Evolutionary conservation across 441 rosid genomes (phyloP), one percentile per base, ranked within the genome.

Genomic region (Syzygium malaccense): DNA sequence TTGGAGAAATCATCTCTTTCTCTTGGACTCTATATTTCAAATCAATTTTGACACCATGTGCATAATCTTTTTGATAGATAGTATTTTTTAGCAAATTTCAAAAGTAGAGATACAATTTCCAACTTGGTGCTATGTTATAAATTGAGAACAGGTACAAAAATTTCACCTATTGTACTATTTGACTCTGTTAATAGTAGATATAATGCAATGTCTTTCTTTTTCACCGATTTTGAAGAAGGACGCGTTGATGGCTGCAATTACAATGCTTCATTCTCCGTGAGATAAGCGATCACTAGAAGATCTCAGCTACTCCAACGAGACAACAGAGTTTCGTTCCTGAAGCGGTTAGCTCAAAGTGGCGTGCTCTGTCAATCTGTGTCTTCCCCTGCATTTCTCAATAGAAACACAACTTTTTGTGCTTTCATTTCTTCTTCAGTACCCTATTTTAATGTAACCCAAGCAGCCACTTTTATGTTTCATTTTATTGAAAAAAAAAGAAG

Each of bases 291-390:
- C 14, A 25, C 68, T 60, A 60, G 32, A 60, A 60, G 13, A 60
- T 60, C 18, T 28, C 15, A 60, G 33, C 32, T 60, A 28, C 68
- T 60, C 68, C 32, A 60, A 28, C 1, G 32, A 60, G 18, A 6
- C 0, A 7, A 26, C 0, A 4, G 68, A 14, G 68, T 28, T 28
- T 28, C 18, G 0, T 12, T 60, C 68, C 2, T 10, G 0, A 60
- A 3, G 68, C 0, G 4, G 32, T 60, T 25, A 57, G 62, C n/a
- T 57, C 26, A 0, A 57, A 26, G 14, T 57, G n/a, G n/a, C 14
- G 0, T 18, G 17, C 66, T 60, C 6, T 28, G 18, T 32, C 4
- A 0, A 28, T 60, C 68, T 28, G 11, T 28, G 32, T 18, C 18
- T 60, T 60, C 18, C 1, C 4, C 1, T 60, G 32, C 68, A 6